phyloP scores from a whole-genome alignment of 176 grass and related monocot species.

The Secale cereale region DNA sequence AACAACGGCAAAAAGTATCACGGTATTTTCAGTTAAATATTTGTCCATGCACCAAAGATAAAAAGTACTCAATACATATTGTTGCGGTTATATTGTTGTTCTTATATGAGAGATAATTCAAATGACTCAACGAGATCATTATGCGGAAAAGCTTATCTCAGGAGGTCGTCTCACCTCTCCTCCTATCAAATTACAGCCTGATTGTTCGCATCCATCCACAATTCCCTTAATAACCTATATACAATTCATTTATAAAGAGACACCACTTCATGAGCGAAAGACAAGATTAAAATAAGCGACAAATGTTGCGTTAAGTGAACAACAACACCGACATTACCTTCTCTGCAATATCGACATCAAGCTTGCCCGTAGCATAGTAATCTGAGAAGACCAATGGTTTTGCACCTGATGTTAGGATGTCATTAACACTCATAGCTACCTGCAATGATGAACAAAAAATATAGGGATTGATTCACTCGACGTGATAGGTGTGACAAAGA shows the following conservation, averaged over 20 bases:
- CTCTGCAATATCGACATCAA: slow-evolving; percentile 92
- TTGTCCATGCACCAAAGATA: not conserved
- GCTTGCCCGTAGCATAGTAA: slow-evolving; percentile 74
- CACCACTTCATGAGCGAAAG: not conserved
- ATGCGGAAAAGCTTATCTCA: not conserved
- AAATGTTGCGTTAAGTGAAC: not conserved
- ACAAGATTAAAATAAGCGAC: not conserved
- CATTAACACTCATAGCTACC: slow-evolving; percentile 99
- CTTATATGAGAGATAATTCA: not conserved
- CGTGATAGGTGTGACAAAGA: not conserved
- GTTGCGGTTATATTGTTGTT: not conserved
- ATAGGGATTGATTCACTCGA: not conserved
- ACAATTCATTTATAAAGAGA: slow-evolving; percentile 9
- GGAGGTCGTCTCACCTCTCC: slow-evolving; percentile 61
- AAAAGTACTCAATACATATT: not conserved
- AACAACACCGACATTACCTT: slow-evolving; percentile 43
- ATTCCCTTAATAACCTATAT: slow-evolving; percentile 89
- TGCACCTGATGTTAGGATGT: slow-evolving; percentile 89
- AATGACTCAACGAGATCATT: not conserved
- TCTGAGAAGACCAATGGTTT: slow-evolving; percentile 84
- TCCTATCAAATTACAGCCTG: slow-evolving; percentile 62
- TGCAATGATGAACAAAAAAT: slow-evolving; percentile 16
- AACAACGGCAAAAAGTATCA: too few species aligned
- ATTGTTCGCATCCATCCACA: slow-evolving; percentile 78
- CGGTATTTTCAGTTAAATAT: not conserved